Evolutionary conservation across 2,329 filamentous ascomycete species (phyloP).

Genomic region (Microcyclospora tardicrescens): DNA sequence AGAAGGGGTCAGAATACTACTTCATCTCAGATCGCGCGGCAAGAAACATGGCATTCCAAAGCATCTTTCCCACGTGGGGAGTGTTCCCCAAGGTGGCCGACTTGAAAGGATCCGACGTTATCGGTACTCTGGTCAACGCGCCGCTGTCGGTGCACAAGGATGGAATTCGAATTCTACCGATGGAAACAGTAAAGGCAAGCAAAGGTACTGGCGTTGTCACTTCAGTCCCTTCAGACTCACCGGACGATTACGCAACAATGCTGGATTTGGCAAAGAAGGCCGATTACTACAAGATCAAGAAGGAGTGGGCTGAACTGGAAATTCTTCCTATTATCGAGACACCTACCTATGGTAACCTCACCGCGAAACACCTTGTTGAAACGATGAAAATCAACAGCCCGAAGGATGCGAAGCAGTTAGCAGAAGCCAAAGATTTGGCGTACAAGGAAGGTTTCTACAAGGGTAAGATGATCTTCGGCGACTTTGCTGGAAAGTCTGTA

Average conservation of each 20-base stretch:
- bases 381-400: constrained; percentile 93
- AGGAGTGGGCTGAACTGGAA: constrained; percentile 88
- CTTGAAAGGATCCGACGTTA: constrained; percentile 61
- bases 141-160: constrained; percentile 76
- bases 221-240: constrained; percentile 87
- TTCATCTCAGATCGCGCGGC: constrained; percentile 71
- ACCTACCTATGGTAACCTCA: constrained; percentile 72
- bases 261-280: constrained; percentile 86
- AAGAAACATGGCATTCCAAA: constrained; percentile 94
- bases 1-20: constrained; percentile 54
- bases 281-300: constrained; percentile 90
- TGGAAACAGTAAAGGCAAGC: constrained; percentile 81
- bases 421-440: constrained; percentile 86
- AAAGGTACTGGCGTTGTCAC: constrained; percentile 97
- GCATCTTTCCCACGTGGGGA: constrained; percentile 66
- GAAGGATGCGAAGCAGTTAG: constrained; percentile 82
- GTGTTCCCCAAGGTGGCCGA: constrained; percentile 62
- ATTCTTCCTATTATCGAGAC: constrained; percentile 84
- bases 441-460: constrained; percentile 98
- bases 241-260: constrained; percentile 86
- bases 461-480: constrained; percentile 75
- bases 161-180: constrained; percentile 79
- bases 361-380: constrained; percentile 72
- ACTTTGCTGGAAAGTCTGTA: constrained; percentile 78
- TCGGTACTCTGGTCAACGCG: constrained; percentile 81